Evolutionary conservation across 768 basidiomycete genomes (phyloP).

Genomic region (Clavaria fumosa): DNA sequence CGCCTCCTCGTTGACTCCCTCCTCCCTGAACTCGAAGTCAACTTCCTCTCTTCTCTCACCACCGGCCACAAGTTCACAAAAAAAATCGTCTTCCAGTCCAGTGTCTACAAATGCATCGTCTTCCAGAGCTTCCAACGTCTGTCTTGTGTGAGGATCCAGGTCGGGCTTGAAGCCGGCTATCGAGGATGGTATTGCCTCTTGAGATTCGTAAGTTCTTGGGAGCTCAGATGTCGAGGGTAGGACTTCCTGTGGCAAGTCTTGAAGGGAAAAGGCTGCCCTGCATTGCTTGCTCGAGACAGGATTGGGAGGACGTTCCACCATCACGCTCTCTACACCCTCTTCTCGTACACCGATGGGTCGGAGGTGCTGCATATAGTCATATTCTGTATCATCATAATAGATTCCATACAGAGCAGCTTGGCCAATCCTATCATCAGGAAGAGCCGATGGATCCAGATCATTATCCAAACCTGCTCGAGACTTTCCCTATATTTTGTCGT

Average conservation of each 20-base stretch:
- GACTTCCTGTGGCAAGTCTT: conserved; percentile 51
- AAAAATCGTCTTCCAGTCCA: conserved; percentile 59
- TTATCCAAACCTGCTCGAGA: conserved; percentile 68
- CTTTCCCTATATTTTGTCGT: conserved; percentile 43
- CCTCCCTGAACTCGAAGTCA: conserved; percentile 54
- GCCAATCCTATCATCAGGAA: conserved; percentile 45
- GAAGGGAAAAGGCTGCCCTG: conserved; percentile 29
- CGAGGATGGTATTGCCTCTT: conserved; percentile 66
- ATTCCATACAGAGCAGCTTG: conserved; percentile 84
- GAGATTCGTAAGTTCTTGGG: conserved; percentile 57
- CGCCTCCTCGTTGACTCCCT: conserved; percentile 21
- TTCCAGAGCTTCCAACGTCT: conserved; percentile 85
- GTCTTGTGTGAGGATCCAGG: conserved; percentile 91
- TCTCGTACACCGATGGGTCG: conserved; percentile 61
- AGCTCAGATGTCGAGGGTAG: conserved; percentile 63
- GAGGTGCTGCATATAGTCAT: conserved; percentile 98
- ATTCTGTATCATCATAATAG: conserved; percentile 89
- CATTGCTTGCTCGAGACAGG: conserved; percentile 23
- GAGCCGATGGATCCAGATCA: conserved; percentile 30
- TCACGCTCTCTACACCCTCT: conserved; percentile 65
- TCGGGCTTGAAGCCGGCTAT: conserved; percentile 86
- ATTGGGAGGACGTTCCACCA: conserved; percentile 65
- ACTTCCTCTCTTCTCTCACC: conserved; percentile 56
- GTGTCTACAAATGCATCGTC: conserved; percentile 91
- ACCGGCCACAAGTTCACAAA: conserved; percentile 49